Conservation (phyloP, 768 basidiomycete genomes). For the Polyporus arcularius region DNA sequence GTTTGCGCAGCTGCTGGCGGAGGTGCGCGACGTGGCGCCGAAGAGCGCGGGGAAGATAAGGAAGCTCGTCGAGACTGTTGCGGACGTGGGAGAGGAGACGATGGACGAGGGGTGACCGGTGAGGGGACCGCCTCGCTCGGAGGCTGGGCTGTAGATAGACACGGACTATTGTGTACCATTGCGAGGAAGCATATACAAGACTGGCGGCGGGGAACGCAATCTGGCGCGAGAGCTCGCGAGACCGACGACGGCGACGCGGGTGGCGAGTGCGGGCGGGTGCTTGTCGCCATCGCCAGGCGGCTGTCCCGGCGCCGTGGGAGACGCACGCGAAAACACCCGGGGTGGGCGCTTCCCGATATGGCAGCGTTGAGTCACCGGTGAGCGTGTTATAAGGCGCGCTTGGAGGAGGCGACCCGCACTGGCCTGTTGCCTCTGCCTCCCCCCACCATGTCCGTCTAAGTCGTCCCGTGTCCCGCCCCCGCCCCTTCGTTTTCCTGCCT, state of each 20-base stretch:
- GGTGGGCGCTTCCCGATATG: not conserved
- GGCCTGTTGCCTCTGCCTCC: conserved; percentile 24
- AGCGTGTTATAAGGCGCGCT: conserved; percentile 41
- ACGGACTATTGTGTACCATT: not conserved
- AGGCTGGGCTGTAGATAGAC: conserved; percentile 2
- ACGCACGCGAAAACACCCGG: not conserved
- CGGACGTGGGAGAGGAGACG: conserved; percentile 48
- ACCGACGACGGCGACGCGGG: not conserved
- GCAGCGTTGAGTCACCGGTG: conserved; percentile 24
- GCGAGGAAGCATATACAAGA: not conserved
- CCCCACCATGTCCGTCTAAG: conserved; percentile 40
- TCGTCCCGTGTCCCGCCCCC: conserved; percentile 29
- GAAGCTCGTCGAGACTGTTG: conserved; percentile 71
- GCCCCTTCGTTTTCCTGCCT: conserved; percentile 24
- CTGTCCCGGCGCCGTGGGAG: not conserved
- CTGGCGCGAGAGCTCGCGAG: not conserved
- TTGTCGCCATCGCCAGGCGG: not conserved
- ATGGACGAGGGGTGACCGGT: conserved; percentile 88
- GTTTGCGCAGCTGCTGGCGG: conserved; percentile 82
- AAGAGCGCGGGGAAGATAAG: conserved; percentile 84
- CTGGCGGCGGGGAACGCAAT: not conserved
- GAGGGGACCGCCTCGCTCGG: conserved; percentile 13
- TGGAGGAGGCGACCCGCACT: conserved; percentile 19
- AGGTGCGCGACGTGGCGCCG: conserved; percentile 92
- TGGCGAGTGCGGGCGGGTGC: not conserved